Conservation (phyloP, 1,284 basidiomycete species). For the Rhodotorula sp. region DNA sequence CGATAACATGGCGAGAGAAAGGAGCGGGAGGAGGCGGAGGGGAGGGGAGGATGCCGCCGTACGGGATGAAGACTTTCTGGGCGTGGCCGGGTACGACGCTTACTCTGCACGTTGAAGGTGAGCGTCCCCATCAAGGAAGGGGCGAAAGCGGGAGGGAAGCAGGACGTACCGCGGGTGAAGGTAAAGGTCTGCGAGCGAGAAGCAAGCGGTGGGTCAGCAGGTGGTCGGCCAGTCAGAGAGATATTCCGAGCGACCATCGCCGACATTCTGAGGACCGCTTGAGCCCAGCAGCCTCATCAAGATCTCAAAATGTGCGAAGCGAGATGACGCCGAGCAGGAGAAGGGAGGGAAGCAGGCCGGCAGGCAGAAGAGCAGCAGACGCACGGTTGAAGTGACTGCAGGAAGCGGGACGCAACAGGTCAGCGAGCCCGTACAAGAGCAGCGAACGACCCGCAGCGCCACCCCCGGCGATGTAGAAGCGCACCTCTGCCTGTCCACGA, state of each 20-base stretch:
- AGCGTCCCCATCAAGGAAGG: neutral
- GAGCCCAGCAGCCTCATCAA: neutral
- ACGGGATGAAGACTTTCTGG: constrained; percentile 44
- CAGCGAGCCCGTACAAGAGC: neutral
- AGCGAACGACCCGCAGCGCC: neutral
- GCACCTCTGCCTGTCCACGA: constrained; percentile 44
- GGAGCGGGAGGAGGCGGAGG: neutral
- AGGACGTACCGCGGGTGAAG: constrained; percentile 38
- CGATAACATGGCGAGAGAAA: constrained; percentile 16
- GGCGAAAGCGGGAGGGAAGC: too few relatives aligned
- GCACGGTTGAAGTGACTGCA: constrained; percentile 47
- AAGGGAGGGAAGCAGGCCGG: neutral
- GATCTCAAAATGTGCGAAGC: too few relatives aligned
- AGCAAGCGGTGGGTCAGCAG: neutral
- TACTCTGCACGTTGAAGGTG: constrained; percentile 14
- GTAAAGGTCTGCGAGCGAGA: constrained; percentile 39
- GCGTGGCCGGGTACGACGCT: constrained; percentile 44
- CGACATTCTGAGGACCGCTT: neutral
- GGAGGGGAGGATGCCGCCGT: constrained; percentile 31
- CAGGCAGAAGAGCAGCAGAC: constrained; percentile 15
- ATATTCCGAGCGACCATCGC: neutral
- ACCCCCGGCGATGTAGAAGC: constrained; percentile 10
- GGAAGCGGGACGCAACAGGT: neutral
- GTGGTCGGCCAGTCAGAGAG: neutral
- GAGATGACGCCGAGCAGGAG: neutral